Evolutionary conservation across 306 rosid genomes (phyloP).

Genomic region (Sesbania bispinosa): DNA sequence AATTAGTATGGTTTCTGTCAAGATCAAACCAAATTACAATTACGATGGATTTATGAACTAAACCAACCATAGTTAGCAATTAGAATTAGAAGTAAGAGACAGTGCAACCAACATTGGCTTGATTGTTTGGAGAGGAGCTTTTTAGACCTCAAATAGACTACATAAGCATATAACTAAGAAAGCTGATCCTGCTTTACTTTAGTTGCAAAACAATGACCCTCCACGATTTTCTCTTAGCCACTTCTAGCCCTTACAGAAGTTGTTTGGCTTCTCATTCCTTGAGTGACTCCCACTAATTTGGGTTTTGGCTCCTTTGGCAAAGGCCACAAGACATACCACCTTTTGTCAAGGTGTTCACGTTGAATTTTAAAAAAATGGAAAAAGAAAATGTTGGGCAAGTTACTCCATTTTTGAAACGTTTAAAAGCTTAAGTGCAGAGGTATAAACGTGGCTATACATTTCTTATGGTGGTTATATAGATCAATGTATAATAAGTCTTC

Average conservation of each 20-base stretch:
- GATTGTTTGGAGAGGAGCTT: not conserved
- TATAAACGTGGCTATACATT: not conserved
- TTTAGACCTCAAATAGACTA: slow-evolving; percentile 2
- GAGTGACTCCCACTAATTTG: not conserved
- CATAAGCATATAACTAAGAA: not conserved
- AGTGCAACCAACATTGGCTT: not conserved
- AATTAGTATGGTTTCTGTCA: not conserved
- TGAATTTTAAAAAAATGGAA: no score
- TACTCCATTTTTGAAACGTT: slow-evolving; percentile 1
- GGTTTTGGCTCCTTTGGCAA: slow-evolving; percentile 8
- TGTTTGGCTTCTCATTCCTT: not conserved
- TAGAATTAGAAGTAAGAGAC: not conserved
- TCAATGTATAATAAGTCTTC: not conserved
- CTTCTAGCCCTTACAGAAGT: not conserved
- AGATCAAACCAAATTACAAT: not conserved
- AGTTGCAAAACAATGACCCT: not conserved
- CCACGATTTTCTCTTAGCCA: not conserved
- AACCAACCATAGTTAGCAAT: not conserved
- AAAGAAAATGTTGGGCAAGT: slow-evolving; percentile 1
- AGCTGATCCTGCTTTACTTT: not conserved
- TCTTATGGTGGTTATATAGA: not conserved
- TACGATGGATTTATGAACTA: not conserved
- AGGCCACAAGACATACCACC: not conserved
- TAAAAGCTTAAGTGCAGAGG: not conserved
- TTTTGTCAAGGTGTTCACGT: no score